phyloP scores from a whole-genome alignment of 352 stramenopile genomes.

The Pilasporangium apinafurcum region DNA sequence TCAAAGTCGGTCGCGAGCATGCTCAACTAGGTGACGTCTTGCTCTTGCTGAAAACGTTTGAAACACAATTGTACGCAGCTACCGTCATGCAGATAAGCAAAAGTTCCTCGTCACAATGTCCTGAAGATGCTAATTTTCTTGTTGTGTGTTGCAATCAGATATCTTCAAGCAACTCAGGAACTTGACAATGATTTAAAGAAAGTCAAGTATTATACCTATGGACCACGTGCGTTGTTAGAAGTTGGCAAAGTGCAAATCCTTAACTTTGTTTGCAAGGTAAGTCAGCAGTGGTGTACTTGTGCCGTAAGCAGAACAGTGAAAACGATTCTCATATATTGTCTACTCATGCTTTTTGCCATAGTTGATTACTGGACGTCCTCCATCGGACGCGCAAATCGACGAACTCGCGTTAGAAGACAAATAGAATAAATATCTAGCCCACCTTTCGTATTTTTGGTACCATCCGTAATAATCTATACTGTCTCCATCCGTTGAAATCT shows the following conservation, averaged over 20 bases:
- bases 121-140: neutral
- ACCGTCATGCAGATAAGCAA: neutral
- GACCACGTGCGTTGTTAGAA: constrained; percentile 57
- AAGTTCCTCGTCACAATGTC: neutral
- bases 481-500: neutral
- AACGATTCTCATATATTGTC: neutral
- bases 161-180: constrained; percentile 61
- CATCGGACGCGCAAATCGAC: constrained; percentile 59
- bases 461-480: neutral
- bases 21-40: constrained; percentile 63
- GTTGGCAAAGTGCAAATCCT: constrained; percentile 84
- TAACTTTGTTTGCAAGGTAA: constrained; percentile 85
- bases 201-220: constrained; percentile 69
- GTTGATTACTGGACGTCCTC: constrained; percentile 62
- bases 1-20: constrained; percentile 58
- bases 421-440: constrained; percentile 5
- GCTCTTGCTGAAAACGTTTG: constrained; percentile 72
- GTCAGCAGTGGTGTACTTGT: neutral
- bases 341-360: constrained; percentile 6
- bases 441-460: constrained; percentile 7
- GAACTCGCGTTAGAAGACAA: constrained; percentile 58
- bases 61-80: constrained; percentile 61
- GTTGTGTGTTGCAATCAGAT: constrained; percentile 19
- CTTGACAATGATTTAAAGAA: constrained; percentile 75
- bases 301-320: neutral